A percentile compares a stretch with the other conserved stretches of the same genome.
Conservation (phyloP, 768 basidiomycete genomes). For the Amanita subjunquillea region DNA sequence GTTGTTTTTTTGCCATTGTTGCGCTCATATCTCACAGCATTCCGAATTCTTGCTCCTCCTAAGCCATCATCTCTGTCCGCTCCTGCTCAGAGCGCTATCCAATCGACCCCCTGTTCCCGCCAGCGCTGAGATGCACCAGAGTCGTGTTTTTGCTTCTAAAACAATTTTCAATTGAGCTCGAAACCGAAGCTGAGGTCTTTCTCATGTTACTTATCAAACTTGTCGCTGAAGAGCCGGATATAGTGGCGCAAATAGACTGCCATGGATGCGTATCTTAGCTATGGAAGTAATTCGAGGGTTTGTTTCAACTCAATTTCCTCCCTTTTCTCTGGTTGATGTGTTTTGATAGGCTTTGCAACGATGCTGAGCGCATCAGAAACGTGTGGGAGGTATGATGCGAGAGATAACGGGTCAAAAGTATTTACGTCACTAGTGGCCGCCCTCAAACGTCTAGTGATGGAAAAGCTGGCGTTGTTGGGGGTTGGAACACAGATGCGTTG, state of each 20-base stretch:
- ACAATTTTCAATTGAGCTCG: too few relatives aligned
- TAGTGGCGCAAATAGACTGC: constrained; percentile 26
- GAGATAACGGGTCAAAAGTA: constrained; percentile 52
- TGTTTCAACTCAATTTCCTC: constrained; percentile 2
- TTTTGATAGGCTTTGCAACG: constrained; percentile 54
- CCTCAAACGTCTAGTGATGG: constrained; percentile 81
- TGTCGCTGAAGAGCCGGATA: constrained; percentile 40
- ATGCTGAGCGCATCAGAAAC: constrained; percentile 66
- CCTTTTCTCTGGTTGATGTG: not conserved
- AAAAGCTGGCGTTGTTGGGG: constrained; percentile 81
- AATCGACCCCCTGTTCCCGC: too few relatives aligned
- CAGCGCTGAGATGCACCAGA: too few relatives aligned
- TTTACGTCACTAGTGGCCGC: constrained; percentile 74
- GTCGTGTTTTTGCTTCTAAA: too few relatives aligned
- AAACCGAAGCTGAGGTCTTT: constrained; percentile 82
- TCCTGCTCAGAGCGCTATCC: too few relatives aligned
- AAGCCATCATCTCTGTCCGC: too few relatives aligned
- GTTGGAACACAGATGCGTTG: constrained; percentile 66
- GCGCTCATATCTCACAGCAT: too few relatives aligned
- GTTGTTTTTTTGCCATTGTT: not conserved
- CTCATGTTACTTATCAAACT: constrained; percentile 61
- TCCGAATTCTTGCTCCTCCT: too few relatives aligned
- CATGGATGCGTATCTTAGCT: too few relatives aligned
- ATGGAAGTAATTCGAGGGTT: constrained; percentile 91
- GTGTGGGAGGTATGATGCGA: constrained; percentile 71